phyloP scores from a whole-genome alignment of 345 rosid species.

The Moringa oleifera region DNA sequence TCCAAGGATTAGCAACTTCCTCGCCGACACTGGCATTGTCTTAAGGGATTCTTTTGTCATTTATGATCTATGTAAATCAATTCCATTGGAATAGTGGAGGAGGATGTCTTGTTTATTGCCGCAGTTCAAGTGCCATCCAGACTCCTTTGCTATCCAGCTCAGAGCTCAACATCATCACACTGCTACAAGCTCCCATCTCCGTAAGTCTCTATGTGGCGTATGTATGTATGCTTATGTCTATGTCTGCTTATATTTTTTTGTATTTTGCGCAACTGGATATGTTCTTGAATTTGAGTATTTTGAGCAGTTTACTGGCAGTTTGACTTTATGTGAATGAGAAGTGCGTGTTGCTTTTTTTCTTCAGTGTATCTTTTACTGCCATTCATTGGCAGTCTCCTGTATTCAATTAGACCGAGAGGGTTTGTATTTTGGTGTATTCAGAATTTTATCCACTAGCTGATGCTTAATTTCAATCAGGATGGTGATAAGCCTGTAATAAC shows the following conservation, averaged over 20 bases:
- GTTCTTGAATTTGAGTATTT: background rate
- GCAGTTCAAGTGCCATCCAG: constrained; percentile 90
- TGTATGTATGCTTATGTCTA: no score
- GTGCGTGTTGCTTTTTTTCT: background rate
- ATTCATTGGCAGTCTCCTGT: background rate
- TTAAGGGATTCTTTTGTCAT: background rate
- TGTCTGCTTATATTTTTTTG: background rate
- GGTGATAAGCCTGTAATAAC: no score
- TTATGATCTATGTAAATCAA: background rate
- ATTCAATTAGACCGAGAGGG: background rate
- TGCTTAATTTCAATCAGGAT: background rate
- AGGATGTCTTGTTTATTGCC: constrained; percentile 84
- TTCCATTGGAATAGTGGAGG: background rate
- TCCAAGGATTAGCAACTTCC: background rate
- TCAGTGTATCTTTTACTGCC: background rate
- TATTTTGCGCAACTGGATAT: background rate
- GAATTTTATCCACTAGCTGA: background rate
- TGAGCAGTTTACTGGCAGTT: background rate
- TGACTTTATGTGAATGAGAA: constrained; percentile 10
- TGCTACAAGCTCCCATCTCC: constrained; percentile 6
- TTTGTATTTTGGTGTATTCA: background rate
- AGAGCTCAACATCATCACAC: constrained; percentile 34
- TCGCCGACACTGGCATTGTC: background rate
- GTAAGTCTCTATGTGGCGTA: constrained; percentile 14
- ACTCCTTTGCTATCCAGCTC: constrained; percentile 58